Conservation (phyloP, 495 filamentous ascomycete genomes). For the Trichodelitschia bisporula region DNA sequence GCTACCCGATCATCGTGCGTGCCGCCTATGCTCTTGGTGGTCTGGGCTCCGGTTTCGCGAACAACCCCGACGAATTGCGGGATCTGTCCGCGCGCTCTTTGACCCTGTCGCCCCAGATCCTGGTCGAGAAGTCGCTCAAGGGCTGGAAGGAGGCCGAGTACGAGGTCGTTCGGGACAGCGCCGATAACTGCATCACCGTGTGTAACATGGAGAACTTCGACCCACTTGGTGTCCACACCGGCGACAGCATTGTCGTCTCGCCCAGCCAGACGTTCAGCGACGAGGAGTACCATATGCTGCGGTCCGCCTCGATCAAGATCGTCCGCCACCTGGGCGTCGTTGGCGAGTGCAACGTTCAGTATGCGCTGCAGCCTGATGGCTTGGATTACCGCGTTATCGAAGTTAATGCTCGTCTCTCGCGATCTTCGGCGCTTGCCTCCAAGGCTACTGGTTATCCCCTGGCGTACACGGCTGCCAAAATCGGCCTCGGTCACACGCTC, state of each 20-base stretch:
- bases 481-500: constrained; percentile 79
- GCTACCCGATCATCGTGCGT: constrained; percentile 93
- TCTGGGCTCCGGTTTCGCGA: constrained; percentile 90
- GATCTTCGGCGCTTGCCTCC: constrained; percentile 83
- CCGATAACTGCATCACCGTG: constrained; percentile 97
- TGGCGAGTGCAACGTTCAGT: constrained; percentile 97
- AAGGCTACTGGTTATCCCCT: constrained; percentile 94
- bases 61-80: constrained; percentile 75
- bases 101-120: constrained; percentile 84
- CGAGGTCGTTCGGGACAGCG: constrained; percentile 85
- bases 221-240: constrained; percentile 91
- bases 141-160: constrained; percentile 99
- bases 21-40: constrained; percentile 91
- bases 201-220: constrained; percentile 99
- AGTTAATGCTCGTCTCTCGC: constrained; percentile 88
- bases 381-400: constrained; percentile 97
- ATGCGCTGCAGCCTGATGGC: constrained; percentile 89
- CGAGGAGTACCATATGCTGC: constrained; percentile 98
- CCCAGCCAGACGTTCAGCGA: constrained; percentile 93
- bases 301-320: constrained; percentile 95
- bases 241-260: constrained; percentile 94
- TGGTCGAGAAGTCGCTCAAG: constrained; percentile 98
- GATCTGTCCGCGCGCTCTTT: constrained; percentile 82
- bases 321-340: constrained; percentile 93
- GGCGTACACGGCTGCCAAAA: constrained; percentile 88